A percentile compares a stretch with the other conserved stretches of the same genome.
Conservation (phyloP, 768 basidiomycete species). For the Rhizopogon vesiculosus region DNA sequence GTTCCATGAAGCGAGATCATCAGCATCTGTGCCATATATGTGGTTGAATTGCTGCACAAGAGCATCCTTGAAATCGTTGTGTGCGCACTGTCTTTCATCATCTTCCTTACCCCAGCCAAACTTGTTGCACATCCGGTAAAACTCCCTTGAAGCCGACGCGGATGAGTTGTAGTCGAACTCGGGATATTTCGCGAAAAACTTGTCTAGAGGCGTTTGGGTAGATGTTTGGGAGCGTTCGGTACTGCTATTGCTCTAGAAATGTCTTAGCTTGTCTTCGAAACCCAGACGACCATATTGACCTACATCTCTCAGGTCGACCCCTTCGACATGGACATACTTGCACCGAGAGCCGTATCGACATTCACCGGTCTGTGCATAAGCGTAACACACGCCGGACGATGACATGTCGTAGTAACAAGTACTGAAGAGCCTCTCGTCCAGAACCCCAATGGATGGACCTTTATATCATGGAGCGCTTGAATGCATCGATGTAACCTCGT, state of each 20-base stretch:
- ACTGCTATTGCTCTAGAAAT: neutral
- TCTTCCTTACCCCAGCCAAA: slow-evolving; percentile 1
- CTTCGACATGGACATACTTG: neutral
- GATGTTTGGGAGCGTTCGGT: neutral
- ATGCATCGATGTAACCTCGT: neutral
- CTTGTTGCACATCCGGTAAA: slow-evolving; percentile 8
- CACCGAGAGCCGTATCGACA: neutral
- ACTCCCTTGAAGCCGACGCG: slow-evolving; percentile 17
- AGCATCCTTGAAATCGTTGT: slow-evolving; percentile 11
- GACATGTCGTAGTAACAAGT: neutral
- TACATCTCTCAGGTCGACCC: neutral
- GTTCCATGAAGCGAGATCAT: slow-evolving; percentile 13
- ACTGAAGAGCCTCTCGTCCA: neutral
- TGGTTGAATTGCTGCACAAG: slow-evolving; percentile 22
- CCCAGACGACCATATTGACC: neutral
- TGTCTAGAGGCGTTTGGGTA: slow-evolving; percentile 13
- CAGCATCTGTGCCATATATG: slow-evolving; percentile 14
- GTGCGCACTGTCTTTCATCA: neutral
- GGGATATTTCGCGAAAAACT: slow-evolving; percentile 19
- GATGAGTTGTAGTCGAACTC: slow-evolving; percentile 12
- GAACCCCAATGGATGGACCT: neutral
- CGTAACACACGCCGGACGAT: neutral
- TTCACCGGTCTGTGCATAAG: neutral
- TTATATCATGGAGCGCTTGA: neutral
- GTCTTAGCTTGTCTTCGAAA: neutral